These are phyloP conservation scores for Begonia peltatifolia DNA, from an alignment of 306 rosid genomes.

Conservation along the genomic window DNA sequence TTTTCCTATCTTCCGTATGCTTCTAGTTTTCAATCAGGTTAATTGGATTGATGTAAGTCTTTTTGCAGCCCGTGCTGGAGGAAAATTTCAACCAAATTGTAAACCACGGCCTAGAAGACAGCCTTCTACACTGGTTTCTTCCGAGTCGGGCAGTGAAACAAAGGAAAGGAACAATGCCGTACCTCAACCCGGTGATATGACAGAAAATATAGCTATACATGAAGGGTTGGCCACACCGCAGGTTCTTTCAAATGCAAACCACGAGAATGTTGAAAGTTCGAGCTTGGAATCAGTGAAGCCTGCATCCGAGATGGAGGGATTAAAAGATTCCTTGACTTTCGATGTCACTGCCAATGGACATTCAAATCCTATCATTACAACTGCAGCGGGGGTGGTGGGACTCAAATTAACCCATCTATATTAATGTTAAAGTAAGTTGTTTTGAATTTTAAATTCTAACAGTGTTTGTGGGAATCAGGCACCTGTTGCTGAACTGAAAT, in stretches of 20 bases:
- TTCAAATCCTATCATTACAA: constrained; percentile 16
- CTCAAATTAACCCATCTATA: neutral
- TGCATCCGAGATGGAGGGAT: constrained; percentile 15
- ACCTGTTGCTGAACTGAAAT: constrained; percentile 18
- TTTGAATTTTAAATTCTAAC: constrained; percentile 7
- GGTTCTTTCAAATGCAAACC: constrained; percentile 8
- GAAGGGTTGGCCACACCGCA: constrained; percentile 9
- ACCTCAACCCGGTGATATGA: constrained; percentile 14
- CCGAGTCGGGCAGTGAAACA: constrained; percentile 14
- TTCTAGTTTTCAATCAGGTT: neutral
- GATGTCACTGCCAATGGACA: constrained; percentile 12
- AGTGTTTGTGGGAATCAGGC: constrained; percentile 21
- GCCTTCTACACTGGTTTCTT: constrained; percentile 12
- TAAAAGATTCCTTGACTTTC: constrained; percentile 14
- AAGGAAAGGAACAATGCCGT: constrained; percentile 13
- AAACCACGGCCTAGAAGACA: constrained; percentile 35
- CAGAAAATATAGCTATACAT: constrained; percentile 18
- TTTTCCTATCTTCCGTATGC: neutral
- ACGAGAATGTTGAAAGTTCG: constrained; percentile 12
- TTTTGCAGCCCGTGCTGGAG: constrained; percentile 29
- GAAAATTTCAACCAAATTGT: constrained; percentile 46
- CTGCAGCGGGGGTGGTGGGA: constrained; percentile 18
- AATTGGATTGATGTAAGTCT: constrained; percentile 1
- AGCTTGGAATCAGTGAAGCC: no score
- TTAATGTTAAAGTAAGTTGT: constrained; percentile 2